Conservation (phyloP, 352 stramenopile genomes). For the Globisporangium cederbergense region DNA sequence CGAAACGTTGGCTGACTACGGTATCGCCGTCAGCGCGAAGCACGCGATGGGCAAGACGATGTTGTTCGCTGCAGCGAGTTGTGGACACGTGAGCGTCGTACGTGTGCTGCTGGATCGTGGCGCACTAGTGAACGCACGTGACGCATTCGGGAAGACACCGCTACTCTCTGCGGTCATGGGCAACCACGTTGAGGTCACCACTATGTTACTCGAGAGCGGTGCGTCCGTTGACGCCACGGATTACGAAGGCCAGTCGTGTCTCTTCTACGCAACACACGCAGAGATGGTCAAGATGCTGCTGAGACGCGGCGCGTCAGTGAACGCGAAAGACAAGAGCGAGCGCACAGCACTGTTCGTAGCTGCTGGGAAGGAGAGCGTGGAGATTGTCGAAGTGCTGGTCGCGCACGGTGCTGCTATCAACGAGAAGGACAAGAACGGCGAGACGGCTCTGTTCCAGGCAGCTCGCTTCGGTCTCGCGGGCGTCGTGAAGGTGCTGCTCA, state of each 20-base stretch:
- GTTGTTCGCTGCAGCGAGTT: constrained; percentile 16
- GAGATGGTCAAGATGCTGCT: constrained; percentile 10
- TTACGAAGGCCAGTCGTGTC: constrained; percentile 13
- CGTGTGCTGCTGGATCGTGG: constrained; percentile 10
- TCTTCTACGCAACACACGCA: constrained; percentile 15
- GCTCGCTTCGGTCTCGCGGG: constrained; percentile 12
- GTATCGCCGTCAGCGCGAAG: constrained; percentile 5
- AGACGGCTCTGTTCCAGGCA: constrained; percentile 16
- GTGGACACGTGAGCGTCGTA: constrained; percentile 14
- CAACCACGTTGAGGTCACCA: constrained; percentile 9
- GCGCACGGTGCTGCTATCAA: constrained; percentile 10
- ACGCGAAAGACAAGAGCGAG: constrained; percentile 3
- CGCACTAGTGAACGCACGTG: constrained; percentile 7
- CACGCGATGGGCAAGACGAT: constrained; percentile 17
- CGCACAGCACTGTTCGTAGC: constrained; percentile 17
- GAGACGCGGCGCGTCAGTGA: constrained; percentile 2
- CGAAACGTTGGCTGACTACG: constrained; percentile 6
- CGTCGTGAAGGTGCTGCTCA: constrained; percentile 4
- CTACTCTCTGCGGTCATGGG: constrained; percentile 15
- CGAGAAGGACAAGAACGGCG: constrained; percentile 14
- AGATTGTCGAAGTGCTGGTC: constrained; percentile 8
- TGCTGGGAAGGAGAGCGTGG: constrained; percentile 8
- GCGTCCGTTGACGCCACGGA: constrained; percentile 7
- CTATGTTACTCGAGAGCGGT: constrained; percentile 6
- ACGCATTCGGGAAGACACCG: constrained; percentile 18